A percentile compares a stretch with the other conserved stretches of the same genome.
Conservation (phyloP, 495 filamentous ascomycete species). For the Annulohypoxylon bovei region DNA sequence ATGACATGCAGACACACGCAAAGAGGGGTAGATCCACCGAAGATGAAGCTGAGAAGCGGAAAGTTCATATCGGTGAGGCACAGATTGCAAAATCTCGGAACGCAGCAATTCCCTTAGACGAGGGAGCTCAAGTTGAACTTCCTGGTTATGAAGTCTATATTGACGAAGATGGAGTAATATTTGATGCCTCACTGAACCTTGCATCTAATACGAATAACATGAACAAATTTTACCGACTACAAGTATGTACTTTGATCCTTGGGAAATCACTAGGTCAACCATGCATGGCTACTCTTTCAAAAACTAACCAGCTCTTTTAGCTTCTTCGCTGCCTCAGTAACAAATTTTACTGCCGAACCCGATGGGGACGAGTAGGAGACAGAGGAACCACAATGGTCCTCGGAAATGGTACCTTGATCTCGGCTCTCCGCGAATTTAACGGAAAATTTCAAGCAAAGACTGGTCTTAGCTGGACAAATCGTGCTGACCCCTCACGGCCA, state of each 20-base stretch:
- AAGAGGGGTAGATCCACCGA: slow-evolving; percentile 48
- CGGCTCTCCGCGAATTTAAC: slow-evolving; percentile 66
- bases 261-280: no score
- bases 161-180: slow-evolving; percentile 69
- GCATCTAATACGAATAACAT: slow-evolving; percentile 73
- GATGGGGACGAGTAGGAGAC: slow-evolving; percentile 85
- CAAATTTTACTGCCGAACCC: slow-evolving; percentile 68
- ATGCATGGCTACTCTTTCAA: no score
- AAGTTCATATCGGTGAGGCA: slow-evolving; percentile 30
- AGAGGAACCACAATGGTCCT: slow-evolving; percentile 66
- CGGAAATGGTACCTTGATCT: slow-evolving; percentile 50
- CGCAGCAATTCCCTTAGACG: slow-evolving; percentile 60
- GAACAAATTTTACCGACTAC: slow-evolving; percentile 79
- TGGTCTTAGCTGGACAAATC: slow-evolving; percentile 72
- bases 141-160: slow-evolving; percentile 67
- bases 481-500: slow-evolving; percentile 65
- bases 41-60: slow-evolving; percentile 31
- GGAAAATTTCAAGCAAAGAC: slow-evolving; percentile 84
- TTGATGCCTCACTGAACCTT: slow-evolving; percentile 69
- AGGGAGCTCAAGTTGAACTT: slow-evolving; percentile 44
- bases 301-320: slow-evolving; percentile 44
- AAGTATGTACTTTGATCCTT: slow-evolving; percentile 46
- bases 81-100: slow-evolving; percentile 58
- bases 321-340: slow-evolving; percentile 44
- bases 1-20: slow-evolving; percentile 14